These are phyloP conservation scores for Arxiozyma telluris DNA, from an alignment of 1,139 yeast genomes.

Conservation along the genomic window DNA sequence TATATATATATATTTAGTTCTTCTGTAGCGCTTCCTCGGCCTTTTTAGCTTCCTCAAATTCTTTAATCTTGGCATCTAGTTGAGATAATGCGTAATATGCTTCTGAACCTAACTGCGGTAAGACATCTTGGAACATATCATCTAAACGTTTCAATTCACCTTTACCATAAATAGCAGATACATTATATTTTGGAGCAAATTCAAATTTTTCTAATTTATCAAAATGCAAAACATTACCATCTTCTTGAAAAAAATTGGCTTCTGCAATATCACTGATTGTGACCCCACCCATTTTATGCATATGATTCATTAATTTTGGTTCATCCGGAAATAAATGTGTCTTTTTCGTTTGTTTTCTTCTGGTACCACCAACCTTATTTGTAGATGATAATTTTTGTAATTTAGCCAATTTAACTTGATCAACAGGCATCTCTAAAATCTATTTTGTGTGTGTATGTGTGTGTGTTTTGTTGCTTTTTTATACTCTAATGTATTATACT, in stretches of 20 bases:
- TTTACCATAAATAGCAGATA: constrained; percentile 91
- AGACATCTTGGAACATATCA: constrained; percentile 88
- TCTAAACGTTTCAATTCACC: constrained; percentile 90
- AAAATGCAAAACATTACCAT: constrained; percentile 93
- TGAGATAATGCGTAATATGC: constrained; percentile 82
- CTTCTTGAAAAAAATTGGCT: constrained; percentile 96
- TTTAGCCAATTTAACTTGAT: constrained; percentile 81
- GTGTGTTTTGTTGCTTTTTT: too few relatives aligned
- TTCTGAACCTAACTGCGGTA: constrained; percentile 96
- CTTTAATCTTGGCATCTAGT: constrained; percentile 83
- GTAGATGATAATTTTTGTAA: constrained; percentile 62
- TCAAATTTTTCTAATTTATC: constrained; percentile 83
- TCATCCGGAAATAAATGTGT: constrained; percentile 43
- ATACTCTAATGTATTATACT: neutral
- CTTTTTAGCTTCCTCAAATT: constrained; percentile 35
- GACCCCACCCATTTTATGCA: constrained; percentile 84
- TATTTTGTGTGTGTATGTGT: too few relatives aligned
- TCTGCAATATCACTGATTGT: constrained; percentile 86
- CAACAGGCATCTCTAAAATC: constrained; percentile 53
- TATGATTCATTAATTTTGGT: constrained; percentile 81
- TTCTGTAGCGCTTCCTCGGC: constrained; percentile 24
- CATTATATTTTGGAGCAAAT: constrained; percentile 84
- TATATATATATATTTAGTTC: constrained; percentile 35
- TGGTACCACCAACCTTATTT: constrained; percentile 82
- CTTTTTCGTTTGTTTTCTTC: constrained; percentile 71